Evolutionary conservation across 805 yeast genomes (phyloP).

Genomic region (Pichia scutulata): DNA sequence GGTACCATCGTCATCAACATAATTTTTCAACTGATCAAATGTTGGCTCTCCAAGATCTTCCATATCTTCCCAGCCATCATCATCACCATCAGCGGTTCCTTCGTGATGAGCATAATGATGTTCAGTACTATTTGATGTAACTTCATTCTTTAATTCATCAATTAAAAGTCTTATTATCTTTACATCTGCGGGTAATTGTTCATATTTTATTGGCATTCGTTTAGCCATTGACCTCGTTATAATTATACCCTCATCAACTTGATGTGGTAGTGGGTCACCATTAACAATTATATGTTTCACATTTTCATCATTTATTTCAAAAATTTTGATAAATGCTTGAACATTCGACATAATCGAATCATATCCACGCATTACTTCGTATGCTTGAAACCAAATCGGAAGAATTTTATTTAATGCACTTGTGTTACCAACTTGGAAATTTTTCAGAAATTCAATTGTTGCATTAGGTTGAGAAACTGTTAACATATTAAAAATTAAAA

Average conservation of each 20-base stretch:
- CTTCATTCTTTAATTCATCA: slow-evolving; percentile 62
- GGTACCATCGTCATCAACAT: slow-evolving; percentile 38
- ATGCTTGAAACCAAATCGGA: slow-evolving; percentile 77
- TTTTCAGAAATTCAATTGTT: slow-evolving; percentile 53
- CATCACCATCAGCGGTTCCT: slow-evolving; percentile 36
- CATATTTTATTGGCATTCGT: slow-evolving; percentile 51
- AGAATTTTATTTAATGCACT: slow-evolving; percentile 50
- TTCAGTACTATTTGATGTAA: slow-evolving; percentile 21
- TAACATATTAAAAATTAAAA: slow-evolving; percentile 68
- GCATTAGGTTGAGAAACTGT: slow-evolving; percentile 54
- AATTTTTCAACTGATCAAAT: slow-evolving; percentile 54
- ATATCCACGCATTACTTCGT: slow-evolving; percentile 73
- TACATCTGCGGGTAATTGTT: slow-evolving; percentile 57
- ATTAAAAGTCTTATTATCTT: slow-evolving; percentile 68
- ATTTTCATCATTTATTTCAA: slow-evolving; percentile 46
- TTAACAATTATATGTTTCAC: slow-evolving; percentile 51
- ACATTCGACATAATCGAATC: slow-evolving; percentile 61
- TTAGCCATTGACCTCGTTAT: slow-evolving; percentile 82
- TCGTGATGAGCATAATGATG: slow-evolving; percentile 11
- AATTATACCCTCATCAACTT: slow-evolving; percentile 47
- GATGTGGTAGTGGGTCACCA: slow-evolving; percentile 66
- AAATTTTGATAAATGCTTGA: slow-evolving; percentile 65
- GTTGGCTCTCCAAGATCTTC: slow-evolving; percentile 59
- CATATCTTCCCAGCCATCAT: slow-evolving; percentile 70
- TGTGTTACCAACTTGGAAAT: slow-evolving; percentile 24